Percentiles rank a stretch among this genome's conserved stretches.
These are phyloP conservation scores for Toxicodendron radicans DNA, from an alignment of 345 rosid genomes.

Conservation along the genomic window DNA sequence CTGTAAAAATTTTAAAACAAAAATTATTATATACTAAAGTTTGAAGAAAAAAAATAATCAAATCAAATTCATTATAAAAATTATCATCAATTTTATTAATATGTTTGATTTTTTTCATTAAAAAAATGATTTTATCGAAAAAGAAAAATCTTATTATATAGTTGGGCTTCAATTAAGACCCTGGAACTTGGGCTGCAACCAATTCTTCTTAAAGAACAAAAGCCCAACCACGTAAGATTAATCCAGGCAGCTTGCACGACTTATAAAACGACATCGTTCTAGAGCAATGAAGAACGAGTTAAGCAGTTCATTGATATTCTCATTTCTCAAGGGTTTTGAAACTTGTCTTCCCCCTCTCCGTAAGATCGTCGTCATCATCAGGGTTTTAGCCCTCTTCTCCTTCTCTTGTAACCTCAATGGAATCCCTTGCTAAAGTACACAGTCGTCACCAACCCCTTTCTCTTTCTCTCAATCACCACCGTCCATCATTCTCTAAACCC, in stretches of 20 bases:
- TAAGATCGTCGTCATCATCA: background rate
- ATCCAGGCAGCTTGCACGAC: background rate
- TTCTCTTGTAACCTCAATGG: slow-evolving; percentile 37
- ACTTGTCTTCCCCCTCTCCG: background rate
- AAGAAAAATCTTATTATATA: too few species aligned
- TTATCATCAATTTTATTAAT: too few species aligned
- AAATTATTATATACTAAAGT: too few species aligned
- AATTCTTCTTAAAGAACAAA: too few species aligned
- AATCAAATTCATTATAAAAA: too few species aligned
- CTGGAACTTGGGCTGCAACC: background rate
- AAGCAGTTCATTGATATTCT: background rate
- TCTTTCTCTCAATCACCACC: slow-evolving; percentile 44
- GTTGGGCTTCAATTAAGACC: too few species aligned
- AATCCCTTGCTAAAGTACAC: slow-evolving; percentile 46
- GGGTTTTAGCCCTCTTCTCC: slow-evolving; percentile 35
- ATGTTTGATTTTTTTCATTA: too few species aligned
- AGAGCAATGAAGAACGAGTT: background rate
- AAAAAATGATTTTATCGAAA: too few species aligned
- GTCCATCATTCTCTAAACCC: slow-evolving; percentile 38
- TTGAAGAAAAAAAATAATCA: too few species aligned
- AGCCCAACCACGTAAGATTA: background rate
- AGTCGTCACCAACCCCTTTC: slow-evolving; percentile 41
- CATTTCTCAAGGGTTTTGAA: slow-evolving; percentile 22
- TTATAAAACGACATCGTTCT: background rate
- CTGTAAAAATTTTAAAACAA: too few species aligned